Evolutionary conservation across 1,284 basidiomycete species (phyloP).

Genomic region (Moesziomyces parantarcticus): DNA sequence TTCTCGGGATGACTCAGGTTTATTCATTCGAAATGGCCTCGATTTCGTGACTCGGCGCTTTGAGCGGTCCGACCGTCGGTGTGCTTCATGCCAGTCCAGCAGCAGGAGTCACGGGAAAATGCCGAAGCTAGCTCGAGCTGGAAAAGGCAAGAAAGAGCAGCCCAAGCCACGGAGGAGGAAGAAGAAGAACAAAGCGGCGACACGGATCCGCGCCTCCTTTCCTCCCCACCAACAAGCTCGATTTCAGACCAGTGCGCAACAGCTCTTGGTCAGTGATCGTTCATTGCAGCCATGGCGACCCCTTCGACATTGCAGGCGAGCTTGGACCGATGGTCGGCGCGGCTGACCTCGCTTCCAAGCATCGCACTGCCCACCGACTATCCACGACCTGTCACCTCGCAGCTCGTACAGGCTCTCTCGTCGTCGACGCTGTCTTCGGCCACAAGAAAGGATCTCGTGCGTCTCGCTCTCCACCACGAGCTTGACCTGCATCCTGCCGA

Average conservation of each 20-base stretch:
- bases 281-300: conserved; percentile 17
- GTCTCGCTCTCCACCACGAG: conserved; percentile 78
- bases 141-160: not conserved
- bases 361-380: conserved; percentile 97
- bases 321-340: conserved; percentile 58
- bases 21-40: not conserved
- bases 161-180: not conserved
- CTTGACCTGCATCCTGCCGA: conserved; percentile 74
- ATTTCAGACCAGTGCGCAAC: not conserved
- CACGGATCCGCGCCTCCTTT: not conserved
- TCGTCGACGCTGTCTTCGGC: conserved; percentile 51
- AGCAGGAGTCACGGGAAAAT: not conserved
- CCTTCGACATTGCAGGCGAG: conserved; percentile 31
- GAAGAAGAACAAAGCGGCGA: not conserved
- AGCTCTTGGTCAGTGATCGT: not conserved
- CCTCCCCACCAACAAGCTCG: not conserved
- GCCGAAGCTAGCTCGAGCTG: not conserved
- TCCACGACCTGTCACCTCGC: conserved; percentile 76
- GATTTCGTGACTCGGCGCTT: not conserved
- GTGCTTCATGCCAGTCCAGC: not conserved
- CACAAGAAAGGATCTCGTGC: conserved; percentile 57
- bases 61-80: not conserved
- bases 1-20: not conserved
- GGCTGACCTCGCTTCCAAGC: conserved; percentile 78
- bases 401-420: conserved; percentile 63